Base-by-base conservation (phyloP, 768 basidiomycete genomes). In the Amanita fuliginea region DNA sequence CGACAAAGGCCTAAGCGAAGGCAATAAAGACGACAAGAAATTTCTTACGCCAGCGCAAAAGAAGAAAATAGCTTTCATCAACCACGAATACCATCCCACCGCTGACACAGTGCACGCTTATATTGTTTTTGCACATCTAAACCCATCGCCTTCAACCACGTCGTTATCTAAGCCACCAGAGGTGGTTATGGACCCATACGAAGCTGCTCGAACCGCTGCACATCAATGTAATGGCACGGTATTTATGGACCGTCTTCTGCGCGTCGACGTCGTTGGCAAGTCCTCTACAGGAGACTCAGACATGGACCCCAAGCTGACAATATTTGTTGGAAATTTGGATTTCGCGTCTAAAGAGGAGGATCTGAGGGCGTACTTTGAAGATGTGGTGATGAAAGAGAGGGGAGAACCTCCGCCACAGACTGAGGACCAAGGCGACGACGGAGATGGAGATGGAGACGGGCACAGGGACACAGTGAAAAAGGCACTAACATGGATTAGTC, bases 271-370 rank as follows among this genome's bases (percentile, higher is more conserved):
- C 6, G 77, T 85, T 3, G 28, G 46, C 36, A 40, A 49, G 46
- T 13, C 36, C 56, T 42, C 56, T 54, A 26, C 57, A n/a, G 56
- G 53, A 37, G 58, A 56, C 2, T 51, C 57, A 3, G 58, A 67
- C 13, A 67, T 72, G 0, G 86, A 97, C 60, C 88, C 91, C 10
- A 89, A 87, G 59, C 68, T 78, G 53, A 88, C 84, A 11, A 60
- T 97, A 21, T 98, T 97, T 58, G 83, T 99, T 2, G 95, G 95
- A 4, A 93, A 87, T 57, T 71, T 99, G 51, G 93, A 96, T 60
- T 96, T 96, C 62, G 86, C 81, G 33, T 81, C 86, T 58, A 86
- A 83, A 60, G 96, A 97, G 59, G 88, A 95, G 60, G 90, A 93
- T 59, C 60, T 99, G 37, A 67, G 96, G 22, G 74, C 71, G 4